Percentiles rank a stretch among this genome's conserved stretches.
These are phyloP conservation scores for Lipomyces spencermartinsiae DNA, from an alignment of 805 yeast species.

Conservation along the genomic window DNA sequence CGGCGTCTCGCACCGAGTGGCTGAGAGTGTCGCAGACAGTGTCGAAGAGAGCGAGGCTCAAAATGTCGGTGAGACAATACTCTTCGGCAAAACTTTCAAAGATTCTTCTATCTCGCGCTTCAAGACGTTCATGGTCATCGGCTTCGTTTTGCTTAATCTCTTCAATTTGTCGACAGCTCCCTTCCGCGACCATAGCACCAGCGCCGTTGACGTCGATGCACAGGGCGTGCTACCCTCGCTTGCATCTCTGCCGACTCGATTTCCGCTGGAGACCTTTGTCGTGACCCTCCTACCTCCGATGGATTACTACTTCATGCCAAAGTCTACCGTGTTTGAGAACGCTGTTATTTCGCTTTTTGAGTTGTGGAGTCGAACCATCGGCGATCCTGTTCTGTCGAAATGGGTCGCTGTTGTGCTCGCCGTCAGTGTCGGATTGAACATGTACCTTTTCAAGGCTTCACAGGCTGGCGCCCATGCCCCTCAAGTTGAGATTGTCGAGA, in stretches of 20 bases:
- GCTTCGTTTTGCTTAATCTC: conserved; percentile 47
- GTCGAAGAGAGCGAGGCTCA: conserved; percentile 32
- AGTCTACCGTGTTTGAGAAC: conserved; percentile 58
- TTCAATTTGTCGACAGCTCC: conserved; percentile 49
- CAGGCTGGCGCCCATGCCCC: conserved; percentile 38
- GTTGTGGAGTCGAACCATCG: conserved; percentile 68
- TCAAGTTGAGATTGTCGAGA: conserved; percentile 45
- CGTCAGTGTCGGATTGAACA: conserved; percentile 78
- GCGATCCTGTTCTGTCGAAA: conserved; percentile 82
- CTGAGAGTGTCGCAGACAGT: conserved; percentile 66
- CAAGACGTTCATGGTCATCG: conserved; percentile 45
- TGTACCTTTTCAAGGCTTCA: conserved; percentile 86
- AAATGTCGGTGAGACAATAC: conserved; percentile 25
- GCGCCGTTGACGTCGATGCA: conserved; percentile 28
- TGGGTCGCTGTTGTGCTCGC: conserved; percentile 73
- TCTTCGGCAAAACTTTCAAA: conserved; percentile 27
- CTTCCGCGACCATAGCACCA: conserved; percentile 34
- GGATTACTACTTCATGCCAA: conserved; percentile 43
- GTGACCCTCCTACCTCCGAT: conserved; percentile 50
- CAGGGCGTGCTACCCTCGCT: conserved; percentile 32
- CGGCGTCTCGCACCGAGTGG: conserved; percentile 77
- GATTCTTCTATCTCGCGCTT: conserved; percentile 40
- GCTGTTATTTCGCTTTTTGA: conserved; percentile 57
- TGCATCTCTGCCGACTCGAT: conserved; percentile 19
- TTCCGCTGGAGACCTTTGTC: conserved; percentile 34